Evolutionary conservation across 306 rosid genomes (phyloP).

Genomic region (Prinsepia uniflora): DNA sequence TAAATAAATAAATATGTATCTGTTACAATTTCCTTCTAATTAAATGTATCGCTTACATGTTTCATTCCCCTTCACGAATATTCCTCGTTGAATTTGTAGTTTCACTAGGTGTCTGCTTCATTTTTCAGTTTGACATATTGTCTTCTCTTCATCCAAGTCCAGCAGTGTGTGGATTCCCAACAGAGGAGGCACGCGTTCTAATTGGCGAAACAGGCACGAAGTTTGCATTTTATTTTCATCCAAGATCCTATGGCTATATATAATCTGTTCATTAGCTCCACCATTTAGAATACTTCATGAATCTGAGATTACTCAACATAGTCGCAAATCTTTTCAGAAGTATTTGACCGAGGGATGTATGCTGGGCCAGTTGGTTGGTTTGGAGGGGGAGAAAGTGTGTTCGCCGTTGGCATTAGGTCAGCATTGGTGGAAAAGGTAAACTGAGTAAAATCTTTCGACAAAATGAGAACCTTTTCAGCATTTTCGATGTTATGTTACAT

Average conservation of each 20-base stretch:
- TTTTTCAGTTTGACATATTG: constrained; percentile 63
- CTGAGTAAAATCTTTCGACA: not conserved
- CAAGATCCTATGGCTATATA: not conserved
- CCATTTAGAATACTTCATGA: not conserved
- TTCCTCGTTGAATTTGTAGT: not conserved
- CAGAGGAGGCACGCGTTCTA: constrained; percentile 73
- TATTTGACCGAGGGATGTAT: constrained; percentile 94
- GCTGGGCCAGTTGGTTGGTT: constrained; percentile 99
- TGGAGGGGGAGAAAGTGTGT: constrained; percentile 97
- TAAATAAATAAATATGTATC: too few relatives aligned
- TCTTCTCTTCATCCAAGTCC: constrained; percentile 96
- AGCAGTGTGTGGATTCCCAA: constrained; percentile 96
- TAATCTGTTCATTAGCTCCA: not conserved
- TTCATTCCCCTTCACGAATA: not conserved
- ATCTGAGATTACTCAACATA: constrained; percentile 4
- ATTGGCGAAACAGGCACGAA: constrained; percentile 77
- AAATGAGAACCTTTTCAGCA: too few relatives aligned
- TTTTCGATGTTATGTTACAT: too few relatives aligned
- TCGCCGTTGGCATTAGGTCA: constrained; percentile 95
- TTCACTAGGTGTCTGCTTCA: constrained; percentile 7
- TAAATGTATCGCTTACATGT: not conserved
- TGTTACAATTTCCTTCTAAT: too few relatives aligned
- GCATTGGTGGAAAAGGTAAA: constrained; percentile 86
- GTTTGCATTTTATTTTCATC: not conserved
- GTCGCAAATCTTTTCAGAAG: constrained; percentile 44